Percentiles rank a stretch among this genome's conserved stretches.
Conservation (phyloP, 129 eudicot species). For the Escallonia herrerae region DNA sequence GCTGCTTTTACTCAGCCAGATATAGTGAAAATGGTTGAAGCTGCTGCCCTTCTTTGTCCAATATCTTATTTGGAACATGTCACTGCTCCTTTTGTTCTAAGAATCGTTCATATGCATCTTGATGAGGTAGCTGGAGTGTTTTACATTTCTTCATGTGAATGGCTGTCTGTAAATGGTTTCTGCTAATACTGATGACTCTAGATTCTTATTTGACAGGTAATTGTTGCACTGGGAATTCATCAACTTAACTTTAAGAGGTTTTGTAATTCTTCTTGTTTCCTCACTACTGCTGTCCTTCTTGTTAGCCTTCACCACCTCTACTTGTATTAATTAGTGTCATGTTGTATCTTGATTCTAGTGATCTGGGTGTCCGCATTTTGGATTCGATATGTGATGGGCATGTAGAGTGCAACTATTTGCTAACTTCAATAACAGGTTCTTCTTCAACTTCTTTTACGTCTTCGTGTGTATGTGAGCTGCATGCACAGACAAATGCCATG, state of each 20-base stretch:
- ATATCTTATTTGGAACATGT: slow-evolving; percentile 89
- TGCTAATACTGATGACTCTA: slow-evolving; percentile 8
- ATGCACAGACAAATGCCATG: background rate
- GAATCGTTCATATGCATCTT: slow-evolving; percentile 58
- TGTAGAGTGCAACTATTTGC: slow-evolving; percentile 60
- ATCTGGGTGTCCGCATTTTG: slow-evolving; percentile 48
- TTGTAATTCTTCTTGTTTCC: slow-evolving; percentile 3
- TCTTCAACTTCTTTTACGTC: background rate
- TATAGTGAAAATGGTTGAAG: slow-evolving; percentile 69
- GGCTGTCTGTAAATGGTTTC: slow-evolving; percentile 11
- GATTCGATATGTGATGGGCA: slow-evolving; percentile 68
- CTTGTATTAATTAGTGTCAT: slow-evolving; percentile 4
- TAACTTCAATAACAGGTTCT: slow-evolving; percentile 74
- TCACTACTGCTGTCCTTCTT: background rate
- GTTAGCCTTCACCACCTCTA: slow-evolving; percentile 9
- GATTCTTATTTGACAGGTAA: slow-evolving; percentile 31
- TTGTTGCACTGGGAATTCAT: slow-evolving; percentile 78
- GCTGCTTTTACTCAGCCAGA: slow-evolving; percentile 92
- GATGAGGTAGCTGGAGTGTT: slow-evolving; percentile 48
- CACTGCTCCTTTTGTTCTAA: slow-evolving; percentile 67
- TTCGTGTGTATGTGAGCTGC: background rate
- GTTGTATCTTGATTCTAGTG: slow-evolving; percentile 35
- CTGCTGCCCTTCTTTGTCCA: slow-evolving; percentile 95
- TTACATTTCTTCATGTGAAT: background rate
- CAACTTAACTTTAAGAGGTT: slow-evolving; percentile 90